These are phyloP conservation scores for Fusarium sarcochroum DNA, from an alignment of 2,329 filamentous ascomycete genomes.

Conservation along the genomic window DNA sequence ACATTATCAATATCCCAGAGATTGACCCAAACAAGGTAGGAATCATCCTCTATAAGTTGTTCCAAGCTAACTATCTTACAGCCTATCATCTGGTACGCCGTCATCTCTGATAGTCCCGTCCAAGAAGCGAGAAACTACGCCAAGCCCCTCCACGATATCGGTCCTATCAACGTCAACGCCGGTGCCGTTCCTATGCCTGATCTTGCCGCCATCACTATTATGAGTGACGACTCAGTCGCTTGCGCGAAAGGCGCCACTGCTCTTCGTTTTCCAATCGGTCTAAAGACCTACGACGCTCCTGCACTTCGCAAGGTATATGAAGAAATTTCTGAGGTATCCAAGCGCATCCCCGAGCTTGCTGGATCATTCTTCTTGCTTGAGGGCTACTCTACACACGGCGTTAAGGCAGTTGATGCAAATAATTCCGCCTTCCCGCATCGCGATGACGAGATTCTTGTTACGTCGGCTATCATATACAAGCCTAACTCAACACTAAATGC, in stretches of 20 bases:
- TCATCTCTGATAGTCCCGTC: constrained; percentile 57
- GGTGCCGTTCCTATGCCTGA: constrained; percentile 58
- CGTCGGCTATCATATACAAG: constrained; percentile 26
- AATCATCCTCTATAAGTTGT: rapidly evolving
- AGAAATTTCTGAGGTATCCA: constrained; percentile 48
- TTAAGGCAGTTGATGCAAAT: constrained; percentile 11
- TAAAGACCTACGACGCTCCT: constrained; percentile 53
- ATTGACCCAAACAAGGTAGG: constrained; percentile 26
- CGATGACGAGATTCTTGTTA: constrained; percentile 25
- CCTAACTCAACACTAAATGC: constrained; percentile 25
- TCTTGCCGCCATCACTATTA: constrained; percentile 58
- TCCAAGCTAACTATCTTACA: constrained; percentile 11
- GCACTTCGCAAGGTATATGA: constrained; percentile 49
- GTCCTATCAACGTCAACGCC: constrained; percentile 51
- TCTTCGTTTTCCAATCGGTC: constrained; percentile 60
- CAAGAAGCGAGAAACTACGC: constrained; percentile 56
- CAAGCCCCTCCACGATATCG: constrained; percentile 58
- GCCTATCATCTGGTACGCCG: constrained; percentile 58
- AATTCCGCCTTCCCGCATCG: constrained; percentile 35
- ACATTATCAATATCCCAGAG: constrained; percentile 36
- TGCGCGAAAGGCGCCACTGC: constrained; percentile 60
- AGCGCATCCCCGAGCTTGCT: constrained; percentile 25
- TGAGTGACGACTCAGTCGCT: constrained; percentile 52
- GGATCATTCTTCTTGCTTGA: constrained; percentile 66
- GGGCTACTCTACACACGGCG: constrained; percentile 57